A percentile compares a stretch with the other conserved stretches of the same genome.
phyloP scores from a whole-genome alignment of 73 alveolate species.

The Loxodes magnus region DNA sequence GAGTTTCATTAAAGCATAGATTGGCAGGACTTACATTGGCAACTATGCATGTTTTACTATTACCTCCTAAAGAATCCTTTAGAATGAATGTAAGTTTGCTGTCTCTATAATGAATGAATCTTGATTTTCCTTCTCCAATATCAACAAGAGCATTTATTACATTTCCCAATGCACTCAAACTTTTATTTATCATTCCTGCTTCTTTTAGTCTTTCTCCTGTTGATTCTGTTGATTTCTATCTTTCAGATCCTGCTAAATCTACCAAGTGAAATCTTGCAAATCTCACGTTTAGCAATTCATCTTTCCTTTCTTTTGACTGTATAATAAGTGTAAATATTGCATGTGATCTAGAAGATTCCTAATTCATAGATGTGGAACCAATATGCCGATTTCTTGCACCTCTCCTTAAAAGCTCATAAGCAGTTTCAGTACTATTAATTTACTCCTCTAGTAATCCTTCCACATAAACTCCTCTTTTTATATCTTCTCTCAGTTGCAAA shows the following conservation, averaged over 20 bases:
- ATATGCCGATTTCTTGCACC: slow-evolving; percentile 69
- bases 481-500: slow-evolving; percentile 81
- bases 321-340: slow-evolving; percentile 65
- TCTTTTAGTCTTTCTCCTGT: slow-evolving; percentile 91
- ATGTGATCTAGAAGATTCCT: slow-evolving; percentile 81
- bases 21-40: slow-evolving; percentile 68
- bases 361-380: slow-evolving; percentile 79
- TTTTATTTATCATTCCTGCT: slow-evolving; percentile 92
- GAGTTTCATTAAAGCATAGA: slow-evolving; percentile 66
- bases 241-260: slow-evolving; percentile 97
- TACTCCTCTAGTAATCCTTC: slow-evolving; percentile 69
- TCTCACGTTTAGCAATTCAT: slow-evolving; percentile 6
- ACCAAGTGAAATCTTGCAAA: slow-evolving; percentile 80
- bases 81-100: slow-evolving; percentile 66
- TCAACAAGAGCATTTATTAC: slow-evolving; percentile 82
- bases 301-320: slow-evolving; percentile 19
- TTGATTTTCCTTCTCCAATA: slow-evolving; percentile 51
- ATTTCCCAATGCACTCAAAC: slow-evolving; percentile 85
- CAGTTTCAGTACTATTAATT: slow-evolving; percentile 53
- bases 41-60: slow-evolving; percentile 63
- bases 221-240: slow-evolving; percentile 77
- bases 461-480: slow-evolving; percentile 81
- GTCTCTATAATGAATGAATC: slow-evolving; percentile 79
- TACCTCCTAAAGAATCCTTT: slow-evolving; percentile 77
- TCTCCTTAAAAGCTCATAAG: slow-evolving; percentile 37